These are phyloP conservation scores for Friedmanniomyces simplex DNA, from an alignment of 495 filamentous ascomycete species.

Conservation along the genomic window DNA sequence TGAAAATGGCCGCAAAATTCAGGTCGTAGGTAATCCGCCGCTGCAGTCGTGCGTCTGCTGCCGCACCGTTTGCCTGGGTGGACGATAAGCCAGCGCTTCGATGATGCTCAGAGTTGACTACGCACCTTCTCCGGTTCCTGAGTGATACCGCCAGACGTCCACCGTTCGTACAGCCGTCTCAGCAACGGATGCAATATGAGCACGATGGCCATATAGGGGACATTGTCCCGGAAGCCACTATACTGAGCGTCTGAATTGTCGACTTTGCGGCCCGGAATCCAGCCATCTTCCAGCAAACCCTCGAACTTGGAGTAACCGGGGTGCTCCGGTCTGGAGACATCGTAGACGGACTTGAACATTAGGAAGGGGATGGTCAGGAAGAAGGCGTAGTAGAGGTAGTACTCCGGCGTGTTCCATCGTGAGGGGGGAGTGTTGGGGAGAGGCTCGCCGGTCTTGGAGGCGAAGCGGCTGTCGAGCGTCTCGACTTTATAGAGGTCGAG, in stretches of 20 bases:
- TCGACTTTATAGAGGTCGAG: slow-evolving; percentile 18
- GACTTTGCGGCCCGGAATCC: slow-evolving; percentile 91
- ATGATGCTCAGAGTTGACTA: background rate
- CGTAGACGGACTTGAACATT: slow-evolving; percentile 83
- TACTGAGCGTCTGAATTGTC: slow-evolving; percentile 91
- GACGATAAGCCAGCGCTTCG: background rate
- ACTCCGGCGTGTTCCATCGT: slow-evolving; percentile 81
- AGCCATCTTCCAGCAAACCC: slow-evolving; percentile 62
- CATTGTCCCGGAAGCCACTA: slow-evolving; percentile 71
- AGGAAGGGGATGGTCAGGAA: slow-evolving; percentile 58
- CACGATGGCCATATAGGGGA: slow-evolving; percentile 65
- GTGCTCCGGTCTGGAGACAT: slow-evolving; percentile 77
- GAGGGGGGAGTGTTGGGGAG: slow-evolving; percentile 40
- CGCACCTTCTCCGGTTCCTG: background rate
- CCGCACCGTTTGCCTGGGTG: background rate
- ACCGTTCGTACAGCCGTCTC: slow-evolving; percentile 31
- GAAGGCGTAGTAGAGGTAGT: slow-evolving; percentile 68
- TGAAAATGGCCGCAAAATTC: slow-evolving; percentile 66
- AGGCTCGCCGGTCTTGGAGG: slow-evolving; percentile 34
- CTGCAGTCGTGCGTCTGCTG: slow-evolving; percentile 57
- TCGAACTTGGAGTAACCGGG: slow-evolving; percentile 70
- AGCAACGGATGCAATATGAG: slow-evolving; percentile 67
- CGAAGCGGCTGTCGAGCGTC: slow-evolving; percentile 88
- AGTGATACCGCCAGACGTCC: background rate
- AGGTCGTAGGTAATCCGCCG: slow-evolving; percentile 78